Percentiles rank a stretch among this genome's conserved stretches.
Conservation (phyloP, 208 protist species). For the Leishmania tropica region DNA sequence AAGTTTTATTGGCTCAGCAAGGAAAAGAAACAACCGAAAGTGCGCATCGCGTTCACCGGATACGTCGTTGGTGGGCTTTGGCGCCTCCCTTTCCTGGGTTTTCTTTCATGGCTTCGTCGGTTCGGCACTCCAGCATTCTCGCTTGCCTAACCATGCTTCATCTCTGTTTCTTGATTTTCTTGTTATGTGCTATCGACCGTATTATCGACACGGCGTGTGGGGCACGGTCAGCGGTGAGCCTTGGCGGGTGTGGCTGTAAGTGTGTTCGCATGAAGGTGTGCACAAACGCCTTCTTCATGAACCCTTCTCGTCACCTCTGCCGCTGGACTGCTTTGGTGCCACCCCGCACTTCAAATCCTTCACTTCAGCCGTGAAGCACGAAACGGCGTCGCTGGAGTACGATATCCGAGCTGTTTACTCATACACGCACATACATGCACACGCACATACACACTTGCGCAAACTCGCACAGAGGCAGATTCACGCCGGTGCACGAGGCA, state of each 20-base stretch:
- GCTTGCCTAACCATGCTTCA: neutral
- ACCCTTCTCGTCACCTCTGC: neutral
- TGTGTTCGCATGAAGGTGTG: neutral
- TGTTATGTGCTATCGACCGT: neutral
- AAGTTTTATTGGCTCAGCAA: too few relatives aligned
- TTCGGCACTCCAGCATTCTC: neutral
- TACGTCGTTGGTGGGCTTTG: neutral
- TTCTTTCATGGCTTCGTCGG: neutral
- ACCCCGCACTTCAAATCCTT: neutral
- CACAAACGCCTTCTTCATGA: neutral
- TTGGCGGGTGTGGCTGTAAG: neutral
- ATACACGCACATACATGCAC: neutral
- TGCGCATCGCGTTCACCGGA: neutral
- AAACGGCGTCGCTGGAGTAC: neutral
- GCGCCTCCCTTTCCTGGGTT: neutral
- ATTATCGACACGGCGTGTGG: neutral
- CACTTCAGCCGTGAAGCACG: neutral
- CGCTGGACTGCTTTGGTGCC: neutral
- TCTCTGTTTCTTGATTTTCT: neutral
- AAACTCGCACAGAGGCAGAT: neutral
- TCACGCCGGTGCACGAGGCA: neutral
- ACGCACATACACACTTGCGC: neutral
- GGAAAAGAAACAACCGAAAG: neutral
- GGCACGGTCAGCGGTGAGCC: neutral
- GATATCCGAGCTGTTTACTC: neutral